Conservation (phyloP, 768 basidiomycete genomes). For the Podaxis carcinomalis region DNA sequence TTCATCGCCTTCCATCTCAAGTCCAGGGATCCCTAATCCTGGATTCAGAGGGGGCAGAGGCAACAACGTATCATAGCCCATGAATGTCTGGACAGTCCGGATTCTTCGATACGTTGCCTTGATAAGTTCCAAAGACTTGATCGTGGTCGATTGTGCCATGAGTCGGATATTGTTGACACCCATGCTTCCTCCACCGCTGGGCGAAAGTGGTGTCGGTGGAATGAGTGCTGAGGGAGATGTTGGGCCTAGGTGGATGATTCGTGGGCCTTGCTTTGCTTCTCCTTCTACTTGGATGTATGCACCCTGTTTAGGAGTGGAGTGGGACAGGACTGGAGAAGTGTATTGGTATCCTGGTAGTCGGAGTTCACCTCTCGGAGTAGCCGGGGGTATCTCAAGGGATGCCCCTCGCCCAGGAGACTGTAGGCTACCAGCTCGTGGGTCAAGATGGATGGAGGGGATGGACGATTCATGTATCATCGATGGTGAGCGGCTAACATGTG, state of each 20-base stretch:
- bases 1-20: constrained; percentile 30
- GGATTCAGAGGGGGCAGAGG: constrained; percentile 32
- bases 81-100: constrained; percentile 53
- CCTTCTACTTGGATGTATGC: constrained; percentile 4
- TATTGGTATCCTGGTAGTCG: constrained; percentile 26
- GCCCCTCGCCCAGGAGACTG: background rate
- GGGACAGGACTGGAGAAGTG: constrained; percentile 23
- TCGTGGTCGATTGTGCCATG: constrained; percentile 34
- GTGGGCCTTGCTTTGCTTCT: constrained; percentile 21
- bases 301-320: constrained; percentile 20
- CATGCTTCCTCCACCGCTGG: constrained; percentile 16
- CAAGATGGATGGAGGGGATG: constrained; percentile 26
- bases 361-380: constrained; percentile 4
- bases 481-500: constrained; percentile 30
- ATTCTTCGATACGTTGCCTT: constrained; percentile 57
- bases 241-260: constrained; percentile 61
- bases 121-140: constrained; percentile 50
- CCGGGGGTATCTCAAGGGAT: constrained; percentile 5
- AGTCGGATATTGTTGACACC: constrained; percentile 4
- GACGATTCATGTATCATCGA: constrained; percentile 21
- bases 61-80: constrained; percentile 60
- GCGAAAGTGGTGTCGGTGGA: constrained; percentile 25
- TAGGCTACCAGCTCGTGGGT: constrained; percentile 22
- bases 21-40: constrained; percentile 15
- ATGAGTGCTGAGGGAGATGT: constrained; percentile 34